A percentile compares a stretch with the other conserved stretches of the same genome.
Conservation (phyloP, 257 asterid genomes). For the Rubia yunnanensis region DNA sequence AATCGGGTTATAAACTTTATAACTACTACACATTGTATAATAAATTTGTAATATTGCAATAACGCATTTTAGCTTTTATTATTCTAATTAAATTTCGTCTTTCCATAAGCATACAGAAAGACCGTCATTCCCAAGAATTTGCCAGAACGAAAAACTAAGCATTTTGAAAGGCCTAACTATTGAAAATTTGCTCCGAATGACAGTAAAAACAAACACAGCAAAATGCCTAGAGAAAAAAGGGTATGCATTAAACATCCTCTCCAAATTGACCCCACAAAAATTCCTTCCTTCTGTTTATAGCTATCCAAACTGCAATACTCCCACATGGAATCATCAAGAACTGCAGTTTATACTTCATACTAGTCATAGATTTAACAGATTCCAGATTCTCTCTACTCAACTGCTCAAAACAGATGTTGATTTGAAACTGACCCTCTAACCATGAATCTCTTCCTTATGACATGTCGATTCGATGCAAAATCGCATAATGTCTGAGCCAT, state of each 20-base stretch:
- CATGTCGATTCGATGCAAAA: constrained; percentile 13
- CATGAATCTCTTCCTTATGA: constrained; percentile 3
- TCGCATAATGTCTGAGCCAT: too few species aligned
- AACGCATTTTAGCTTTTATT: too few species aligned
- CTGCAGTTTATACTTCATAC: not conserved
- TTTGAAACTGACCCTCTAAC: constrained; percentile 28
- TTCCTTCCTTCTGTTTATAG: constrained; percentile 24
- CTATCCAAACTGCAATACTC: constrained; percentile 21
- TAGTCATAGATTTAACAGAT: constrained; percentile 10
- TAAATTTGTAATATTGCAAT: too few species aligned
- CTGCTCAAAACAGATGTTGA: constrained; percentile 12
- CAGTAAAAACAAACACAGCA: constrained; percentile 12
- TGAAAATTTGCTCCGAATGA: constrained; percentile 10
- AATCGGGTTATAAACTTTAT: too few species aligned
- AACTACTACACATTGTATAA: too few species aligned
- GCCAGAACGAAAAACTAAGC: not conserved
- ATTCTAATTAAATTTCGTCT: too few species aligned
- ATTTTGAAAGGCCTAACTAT: not conserved
- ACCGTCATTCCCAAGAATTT: too few species aligned
- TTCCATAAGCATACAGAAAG: too few species aligned
- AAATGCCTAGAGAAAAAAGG: constrained; percentile 12
- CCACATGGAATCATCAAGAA: constrained; percentile 4
- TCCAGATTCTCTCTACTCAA: constrained; percentile 5
- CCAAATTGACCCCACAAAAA: constrained; percentile 1
- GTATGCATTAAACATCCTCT: not conserved